Conservation (phyloP, 2,329 filamentous ascomycete species). For the Colletotrichum aenigma region DNA sequence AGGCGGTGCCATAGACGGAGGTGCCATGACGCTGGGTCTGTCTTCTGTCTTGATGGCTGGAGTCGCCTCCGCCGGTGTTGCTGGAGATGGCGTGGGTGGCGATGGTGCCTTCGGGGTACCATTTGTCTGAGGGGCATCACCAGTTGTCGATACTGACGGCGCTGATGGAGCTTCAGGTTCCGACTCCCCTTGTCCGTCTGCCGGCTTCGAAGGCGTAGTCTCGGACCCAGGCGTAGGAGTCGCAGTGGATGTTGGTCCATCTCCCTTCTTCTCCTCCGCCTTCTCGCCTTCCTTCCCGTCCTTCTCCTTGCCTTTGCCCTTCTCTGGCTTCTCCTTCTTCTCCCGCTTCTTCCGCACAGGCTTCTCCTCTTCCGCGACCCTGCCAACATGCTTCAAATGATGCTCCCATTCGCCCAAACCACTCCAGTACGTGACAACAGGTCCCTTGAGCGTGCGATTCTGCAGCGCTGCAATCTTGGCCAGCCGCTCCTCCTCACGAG, state of each 20-base stretch:
- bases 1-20: neutral
- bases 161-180: neutral
- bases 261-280: conserved; percentile 10
- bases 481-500: conserved; percentile 81
- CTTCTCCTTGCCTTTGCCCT: conserved; percentile 35
- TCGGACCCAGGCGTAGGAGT: neutral
- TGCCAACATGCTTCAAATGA: conserved; percentile 74
- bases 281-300: conserved; percentile 17
- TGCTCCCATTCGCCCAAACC: conserved; percentile 85
- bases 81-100: neutral
- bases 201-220: neutral
- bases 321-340: conserved; percentile 51
- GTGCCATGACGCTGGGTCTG: neutral
- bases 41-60: conserved; percentile 8
- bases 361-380: conserved; percentile 66
- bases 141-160: neutral
- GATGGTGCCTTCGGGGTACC: neutral
- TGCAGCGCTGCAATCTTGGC: conserved; percentile 87
- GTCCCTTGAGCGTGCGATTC: conserved; percentile 83
- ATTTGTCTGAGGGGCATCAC: neutral
- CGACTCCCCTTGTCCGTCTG: neutral
- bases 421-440: conserved; percentile 92
- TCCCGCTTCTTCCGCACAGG: conserved; percentile 57
- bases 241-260: neutral
- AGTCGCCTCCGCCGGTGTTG: neutral